Conservation (phyloP, 192 early-diverging fungal species). For the Spizellomyces sp. region DNA sequence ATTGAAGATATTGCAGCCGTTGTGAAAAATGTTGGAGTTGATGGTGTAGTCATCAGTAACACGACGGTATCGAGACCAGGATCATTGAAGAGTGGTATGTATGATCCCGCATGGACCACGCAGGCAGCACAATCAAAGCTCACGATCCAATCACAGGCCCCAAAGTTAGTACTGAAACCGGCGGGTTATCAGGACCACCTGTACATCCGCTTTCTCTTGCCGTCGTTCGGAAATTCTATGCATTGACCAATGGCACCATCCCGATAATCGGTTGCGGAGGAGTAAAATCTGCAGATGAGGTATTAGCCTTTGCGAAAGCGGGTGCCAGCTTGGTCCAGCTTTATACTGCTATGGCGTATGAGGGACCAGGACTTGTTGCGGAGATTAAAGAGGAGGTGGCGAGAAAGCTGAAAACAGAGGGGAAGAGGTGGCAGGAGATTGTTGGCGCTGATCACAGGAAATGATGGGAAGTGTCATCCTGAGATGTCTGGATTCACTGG, state of each 20-base stretch:
- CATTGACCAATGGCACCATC: conserved; percentile 70
- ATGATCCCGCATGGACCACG: no score
- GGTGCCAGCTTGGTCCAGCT: conserved; percentile 84
- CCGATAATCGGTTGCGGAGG: conserved; percentile 92
- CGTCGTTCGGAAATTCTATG: conserved; percentile 64
- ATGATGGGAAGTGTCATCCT: no score
- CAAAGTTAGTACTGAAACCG: conserved; percentile 55
- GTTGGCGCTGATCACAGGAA: conserved; percentile 45
- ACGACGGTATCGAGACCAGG: conserved; percentile 78
- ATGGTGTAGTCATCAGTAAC: conserved; percentile 89
- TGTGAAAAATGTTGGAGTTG: conserved; percentile 68
- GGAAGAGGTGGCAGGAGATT: conserved; percentile 70
- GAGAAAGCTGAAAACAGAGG: conserved; percentile 58
- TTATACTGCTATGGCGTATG: conserved; percentile 75
- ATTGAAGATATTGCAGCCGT: conserved; percentile 79
- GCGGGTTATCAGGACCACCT: conserved; percentile 83
- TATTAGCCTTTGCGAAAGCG: conserved; percentile 75
- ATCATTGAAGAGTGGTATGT: no score
- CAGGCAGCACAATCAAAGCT: not conserved
- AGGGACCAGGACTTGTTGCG: conserved; percentile 77
- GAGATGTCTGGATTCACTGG: no score
- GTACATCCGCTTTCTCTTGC: conserved; percentile 72
- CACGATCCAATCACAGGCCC: conserved; percentile 20
- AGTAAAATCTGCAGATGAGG: conserved; percentile 74
- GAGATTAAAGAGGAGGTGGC: conserved; percentile 79